These are phyloP conservation scores for Firmiana major DNA, from an alignment of 345 rosid species.

Conservation along the genomic window DNA sequence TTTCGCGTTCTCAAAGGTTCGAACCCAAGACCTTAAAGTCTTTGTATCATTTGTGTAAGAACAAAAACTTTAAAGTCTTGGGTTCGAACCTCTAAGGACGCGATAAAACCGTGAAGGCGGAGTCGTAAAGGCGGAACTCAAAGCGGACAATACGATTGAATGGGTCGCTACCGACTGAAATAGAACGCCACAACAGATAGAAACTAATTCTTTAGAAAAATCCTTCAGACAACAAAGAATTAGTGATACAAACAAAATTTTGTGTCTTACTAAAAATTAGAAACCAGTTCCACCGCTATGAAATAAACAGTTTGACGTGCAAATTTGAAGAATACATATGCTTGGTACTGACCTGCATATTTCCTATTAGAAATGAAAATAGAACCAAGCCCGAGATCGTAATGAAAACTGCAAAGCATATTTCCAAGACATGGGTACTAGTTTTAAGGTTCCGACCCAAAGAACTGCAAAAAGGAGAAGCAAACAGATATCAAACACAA, in stretches of 20 bases:
- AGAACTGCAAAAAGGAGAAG: conserved; percentile 40
- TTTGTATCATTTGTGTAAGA: too few relatives aligned
- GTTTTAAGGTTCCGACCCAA: conserved; percentile 75
- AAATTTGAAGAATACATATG: background rate
- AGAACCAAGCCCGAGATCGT: conserved; percentile 68
- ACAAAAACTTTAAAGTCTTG: too few relatives aligned
- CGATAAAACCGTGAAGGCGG: too few relatives aligned
- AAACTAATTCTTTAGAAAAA: background rate
- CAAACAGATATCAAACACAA: conserved; percentile 9
- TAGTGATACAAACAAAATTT: background rate
- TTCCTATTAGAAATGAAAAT: conserved; percentile 75
- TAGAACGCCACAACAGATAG: too few relatives aligned
- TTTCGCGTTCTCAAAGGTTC: too few relatives aligned
- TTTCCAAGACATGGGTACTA: conserved; percentile 69
- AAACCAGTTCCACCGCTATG: background rate
- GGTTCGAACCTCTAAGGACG: too few relatives aligned
- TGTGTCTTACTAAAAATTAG: background rate
- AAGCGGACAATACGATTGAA: too few relatives aligned
- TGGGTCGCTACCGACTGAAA: too few relatives aligned
- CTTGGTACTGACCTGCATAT: conserved; percentile 67
- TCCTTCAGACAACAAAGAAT: background rate
- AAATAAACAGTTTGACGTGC: background rate
- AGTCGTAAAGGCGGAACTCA: too few relatives aligned
- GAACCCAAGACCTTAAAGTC: too few relatives aligned
- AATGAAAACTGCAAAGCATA: conserved; percentile 58